Evolutionary conservation across 2,329 filamentous ascomycete genomes (phyloP).

Genomic region (Ciborinia camelliae): DNA sequence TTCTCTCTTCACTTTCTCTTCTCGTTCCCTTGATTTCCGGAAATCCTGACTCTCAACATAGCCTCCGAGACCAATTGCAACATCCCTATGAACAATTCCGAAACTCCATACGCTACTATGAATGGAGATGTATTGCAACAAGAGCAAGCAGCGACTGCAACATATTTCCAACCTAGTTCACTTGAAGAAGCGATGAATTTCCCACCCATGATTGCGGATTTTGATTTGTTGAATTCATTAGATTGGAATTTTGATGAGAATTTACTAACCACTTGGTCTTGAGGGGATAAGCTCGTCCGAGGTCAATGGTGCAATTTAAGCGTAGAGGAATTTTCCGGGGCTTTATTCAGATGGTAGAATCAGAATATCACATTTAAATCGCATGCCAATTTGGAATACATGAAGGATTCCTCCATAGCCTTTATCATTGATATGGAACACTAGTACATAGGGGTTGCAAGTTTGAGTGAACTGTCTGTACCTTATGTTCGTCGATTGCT

Average conservation of each 20-base stretch:
- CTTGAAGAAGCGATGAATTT: conserved; percentile 15
- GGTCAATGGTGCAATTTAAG: not conserved
- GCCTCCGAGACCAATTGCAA: not conserved
- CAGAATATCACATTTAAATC: too few relatives aligned
- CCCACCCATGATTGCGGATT: conserved; percentile 18
- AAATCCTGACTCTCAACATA: not conserved
- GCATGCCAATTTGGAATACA: too few relatives aligned
- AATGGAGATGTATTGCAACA: conserved; percentile 4
- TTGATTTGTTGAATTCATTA: conserved; percentile 25
- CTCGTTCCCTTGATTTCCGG: not conserved
- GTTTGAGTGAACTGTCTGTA: too few relatives aligned
- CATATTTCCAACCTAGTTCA: conserved; percentile 9
- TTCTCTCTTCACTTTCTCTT: not conserved
- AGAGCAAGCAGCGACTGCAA: conserved; percentile 7
- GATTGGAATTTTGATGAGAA: conserved; percentile 26
- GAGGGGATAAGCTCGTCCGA: not conserved
- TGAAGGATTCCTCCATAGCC: too few relatives aligned
- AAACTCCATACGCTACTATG: not conserved
- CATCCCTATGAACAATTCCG: not conserved
- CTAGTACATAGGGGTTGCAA: too few relatives aligned
- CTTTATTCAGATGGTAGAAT: too few relatives aligned
- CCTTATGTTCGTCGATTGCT: too few relatives aligned
- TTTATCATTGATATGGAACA: too few relatives aligned
- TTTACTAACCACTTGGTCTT: conserved; percentile 7
- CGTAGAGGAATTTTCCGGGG: not conserved